phyloP scores from a whole-genome alignment of 192 early-diverging fungal genomes.

The Pilaira anomala region DNA sequence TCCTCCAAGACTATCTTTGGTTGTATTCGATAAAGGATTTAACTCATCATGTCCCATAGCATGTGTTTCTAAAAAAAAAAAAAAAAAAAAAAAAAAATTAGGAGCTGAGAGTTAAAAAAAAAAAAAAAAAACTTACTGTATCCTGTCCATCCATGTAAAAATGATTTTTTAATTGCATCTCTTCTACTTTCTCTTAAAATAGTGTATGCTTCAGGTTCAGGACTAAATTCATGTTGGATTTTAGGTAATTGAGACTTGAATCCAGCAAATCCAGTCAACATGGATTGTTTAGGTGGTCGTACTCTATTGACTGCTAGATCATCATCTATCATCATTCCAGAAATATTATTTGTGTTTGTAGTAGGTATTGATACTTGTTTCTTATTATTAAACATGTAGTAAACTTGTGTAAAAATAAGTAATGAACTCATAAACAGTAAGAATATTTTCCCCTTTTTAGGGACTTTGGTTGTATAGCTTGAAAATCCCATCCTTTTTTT shows the following conservation, averaged over 20 bases:
- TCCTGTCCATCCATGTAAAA: conserved; percentile 69
- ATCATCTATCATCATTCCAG: too few species aligned
- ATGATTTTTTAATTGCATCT: conserved; percentile 54
- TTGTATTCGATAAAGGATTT: conserved; percentile 33
- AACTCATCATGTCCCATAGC: conserved; percentile 79
- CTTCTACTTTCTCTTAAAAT: conserved; percentile 28
- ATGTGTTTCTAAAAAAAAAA: conserved; percentile 36
- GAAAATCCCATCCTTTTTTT: too few species aligned
- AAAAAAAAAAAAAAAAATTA: neutral
- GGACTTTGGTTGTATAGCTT: too few species aligned
- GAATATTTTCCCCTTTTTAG: too few species aligned
- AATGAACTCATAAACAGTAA: too few species aligned
- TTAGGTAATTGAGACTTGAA: conserved; percentile 11
- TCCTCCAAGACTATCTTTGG: conserved; percentile 40
- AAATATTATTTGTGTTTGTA: too few species aligned
- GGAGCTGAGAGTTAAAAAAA: neutral
- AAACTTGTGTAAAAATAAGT: too few species aligned
- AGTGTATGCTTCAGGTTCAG: conserved; percentile 6
- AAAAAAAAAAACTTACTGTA: conserved; percentile 47
- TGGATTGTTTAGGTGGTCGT: neutral
- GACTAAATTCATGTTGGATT: conserved; percentile 24
- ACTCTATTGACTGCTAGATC: too few species aligned
- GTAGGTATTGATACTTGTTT: too few species aligned
- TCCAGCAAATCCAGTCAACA: neutral
- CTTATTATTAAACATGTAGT: too few species aligned